Evolutionary conservation across 768 basidiomycete genomes (phyloP), one percentile per base, ranked within the genome.

Genomic region (Serendipita sp.): DNA sequence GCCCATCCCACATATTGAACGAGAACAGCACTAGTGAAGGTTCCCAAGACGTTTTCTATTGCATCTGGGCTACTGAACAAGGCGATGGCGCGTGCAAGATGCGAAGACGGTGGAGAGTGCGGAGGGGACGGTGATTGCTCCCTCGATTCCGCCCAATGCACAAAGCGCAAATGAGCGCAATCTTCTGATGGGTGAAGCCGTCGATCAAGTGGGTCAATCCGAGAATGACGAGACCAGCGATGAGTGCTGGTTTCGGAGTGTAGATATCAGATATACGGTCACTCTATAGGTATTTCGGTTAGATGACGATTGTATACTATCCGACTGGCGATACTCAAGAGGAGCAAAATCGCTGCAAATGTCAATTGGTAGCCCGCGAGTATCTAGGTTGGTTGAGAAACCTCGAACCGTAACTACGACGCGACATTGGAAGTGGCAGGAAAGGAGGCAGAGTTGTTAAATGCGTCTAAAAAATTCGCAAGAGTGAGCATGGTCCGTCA

Each of bases 41-140:
- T 68, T 0, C 79, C 78, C 45, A 77, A 65, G 3, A 78, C 77
- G 69, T 80, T 80, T 16, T 78, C 81, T 34, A 80, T 64, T 1
- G 75, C 78, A 24, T 78, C 80, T 54, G 75, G 73, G 11, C 78
- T 76, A 63, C 79, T 79, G 66, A 81, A 78, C 0, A 78, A 66
- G 7, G 74, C 75, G 18, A 84, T 75, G 7, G 80, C 82, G 30
- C 73, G 74, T 47, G 80, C 76, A 67, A 83, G 81, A 51, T 76
- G 74, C 74, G 3, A 82, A 79, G 28, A 83, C 74, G 41, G 83
- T 73, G 45, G 76, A 72, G n/a, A 79, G 71, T 3, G 81, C 78
- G 2, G 80, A 79, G 2, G 81, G 81, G 44, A 82, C 76, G 8
- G 78, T 79, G 73, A 81, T 70, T 1, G 80, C 75, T 18, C 79